These are phyloP conservation scores for Notholithocarpus densiflorus DNA, from an alignment of 306 rosid genomes.

Conservation along the genomic window DNA sequence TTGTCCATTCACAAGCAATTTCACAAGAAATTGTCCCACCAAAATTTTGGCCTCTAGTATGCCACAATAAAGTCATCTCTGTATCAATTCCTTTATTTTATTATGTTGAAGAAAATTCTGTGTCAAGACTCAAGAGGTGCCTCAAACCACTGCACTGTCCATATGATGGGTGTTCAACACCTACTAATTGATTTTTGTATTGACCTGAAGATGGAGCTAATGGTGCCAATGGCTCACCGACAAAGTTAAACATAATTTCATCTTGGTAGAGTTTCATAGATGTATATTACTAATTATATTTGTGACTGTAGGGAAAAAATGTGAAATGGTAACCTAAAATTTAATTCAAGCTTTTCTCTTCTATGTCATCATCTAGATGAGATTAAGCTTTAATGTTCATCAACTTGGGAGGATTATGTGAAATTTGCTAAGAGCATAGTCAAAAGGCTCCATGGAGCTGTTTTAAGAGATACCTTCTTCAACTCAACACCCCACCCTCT, in stretches of 20 bases:
- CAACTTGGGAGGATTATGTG: neutral
- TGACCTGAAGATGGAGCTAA: neutral
- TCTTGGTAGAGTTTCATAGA: neutral
- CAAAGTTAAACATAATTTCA: neutral
- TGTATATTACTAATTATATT: neutral
- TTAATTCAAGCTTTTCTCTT: neutral
- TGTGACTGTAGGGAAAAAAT: too few relatives aligned
- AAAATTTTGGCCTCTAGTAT: constrained; percentile 27
- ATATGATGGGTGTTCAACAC: neutral
- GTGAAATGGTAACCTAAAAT: too few relatives aligned
- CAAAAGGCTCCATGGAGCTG: neutral
- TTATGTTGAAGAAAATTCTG: too few relatives aligned
- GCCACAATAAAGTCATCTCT: constrained; percentile 25
- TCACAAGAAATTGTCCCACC: neutral
- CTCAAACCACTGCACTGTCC: neutral
- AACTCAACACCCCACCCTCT: too few relatives aligned
- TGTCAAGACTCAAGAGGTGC: too few relatives aligned
- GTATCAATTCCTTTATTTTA: neutral
- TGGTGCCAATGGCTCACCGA: neutral
- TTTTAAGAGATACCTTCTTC: too few relatives aligned
- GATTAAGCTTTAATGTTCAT: neutral
- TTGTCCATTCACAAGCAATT: constrained; percentile 15
- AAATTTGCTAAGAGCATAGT: constrained; percentile 2
- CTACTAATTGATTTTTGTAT: neutral
- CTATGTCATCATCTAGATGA: neutral